Percentiles rank a stretch among this genome's conserved stretches.
These are phyloP conservation scores for Neonectria coccinea DNA, from an alignment of 2,329 filamentous ascomycete genomes.

Conservation along the genomic window DNA sequence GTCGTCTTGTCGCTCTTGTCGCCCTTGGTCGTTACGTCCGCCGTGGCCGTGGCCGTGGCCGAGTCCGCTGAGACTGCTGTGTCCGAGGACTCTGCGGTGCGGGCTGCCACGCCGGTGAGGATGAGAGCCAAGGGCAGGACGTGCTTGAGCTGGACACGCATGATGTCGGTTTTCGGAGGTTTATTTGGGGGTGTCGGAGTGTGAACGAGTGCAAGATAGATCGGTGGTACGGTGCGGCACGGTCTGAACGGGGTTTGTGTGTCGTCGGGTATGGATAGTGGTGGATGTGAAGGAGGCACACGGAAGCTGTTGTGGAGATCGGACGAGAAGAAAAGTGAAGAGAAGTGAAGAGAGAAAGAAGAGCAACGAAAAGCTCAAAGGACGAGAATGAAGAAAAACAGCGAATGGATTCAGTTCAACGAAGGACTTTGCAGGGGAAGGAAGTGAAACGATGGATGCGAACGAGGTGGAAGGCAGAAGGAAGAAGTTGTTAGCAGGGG, in stretches of 20 bases:
- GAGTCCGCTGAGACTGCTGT: constrained; percentile 31
- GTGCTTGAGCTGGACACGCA: constrained; percentile 45
- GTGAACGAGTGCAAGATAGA: neutral
- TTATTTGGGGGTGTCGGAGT: neutral
- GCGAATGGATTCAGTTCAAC: constrained; percentile 14
- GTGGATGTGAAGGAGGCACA: neutral
- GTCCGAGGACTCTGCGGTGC: constrained; percentile 28
- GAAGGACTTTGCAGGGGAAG: constrained; percentile 13
- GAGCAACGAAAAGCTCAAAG: constrained; percentile 1
- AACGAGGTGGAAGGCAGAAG: constrained; percentile 19
- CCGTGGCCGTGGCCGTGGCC: constrained; percentile 32
- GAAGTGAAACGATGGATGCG: constrained; percentile 18
- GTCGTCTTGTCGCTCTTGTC: constrained; percentile 29
- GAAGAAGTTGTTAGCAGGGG: constrained; percentile 25
- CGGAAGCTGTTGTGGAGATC: constrained; percentile 7
- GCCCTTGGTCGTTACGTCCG: constrained; percentile 30
- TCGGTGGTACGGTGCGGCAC: neutral
- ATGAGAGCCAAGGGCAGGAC: constrained; percentile 42
- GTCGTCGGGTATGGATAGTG: constrained; percentile 1
- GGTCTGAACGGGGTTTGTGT: constrained; percentile 9
- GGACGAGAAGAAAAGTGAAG: neutral
- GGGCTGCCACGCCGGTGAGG: constrained; percentile 39
- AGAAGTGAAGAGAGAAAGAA: neutral
- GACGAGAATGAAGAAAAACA: constrained; percentile 6
- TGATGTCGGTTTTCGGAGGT: constrained; percentile 30